Conservation (phyloP, 2,329 filamentous ascomycete species). For the Aureobasidium sp. region DNA sequence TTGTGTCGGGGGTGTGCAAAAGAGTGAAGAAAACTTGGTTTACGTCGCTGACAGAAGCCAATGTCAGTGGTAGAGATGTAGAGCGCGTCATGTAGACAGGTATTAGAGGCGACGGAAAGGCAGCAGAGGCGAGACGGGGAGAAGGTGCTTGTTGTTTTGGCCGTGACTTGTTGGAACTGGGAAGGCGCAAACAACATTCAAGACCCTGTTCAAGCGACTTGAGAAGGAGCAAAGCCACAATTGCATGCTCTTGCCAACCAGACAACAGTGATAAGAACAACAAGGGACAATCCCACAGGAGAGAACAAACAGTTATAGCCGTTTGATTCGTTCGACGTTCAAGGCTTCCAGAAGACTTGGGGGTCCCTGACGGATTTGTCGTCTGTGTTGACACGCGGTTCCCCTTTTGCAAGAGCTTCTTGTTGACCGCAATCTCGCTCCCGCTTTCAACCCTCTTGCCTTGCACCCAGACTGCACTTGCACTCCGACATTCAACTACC, state of each 20-base stretch:
- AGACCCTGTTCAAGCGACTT: constrained; percentile 2
- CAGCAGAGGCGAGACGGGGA: not conserved
- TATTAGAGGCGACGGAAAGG: not conserved
- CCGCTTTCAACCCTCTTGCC: not conserved
- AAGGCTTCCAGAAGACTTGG: constrained; percentile 1
- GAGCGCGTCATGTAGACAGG: not conserved
- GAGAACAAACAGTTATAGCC: not conserved
- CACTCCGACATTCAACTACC: not conserved
- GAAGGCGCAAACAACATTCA: not conserved
- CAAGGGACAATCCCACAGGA: too few species aligned
- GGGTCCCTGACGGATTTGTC: not conserved
- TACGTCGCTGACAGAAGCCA: not conserved
- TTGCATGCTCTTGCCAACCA: not conserved
- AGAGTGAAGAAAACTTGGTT: not conserved
- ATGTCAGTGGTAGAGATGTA: not conserved
- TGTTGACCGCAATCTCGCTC: constrained; percentile 15
- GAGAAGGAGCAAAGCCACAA: not conserved
- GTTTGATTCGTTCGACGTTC: not conserved
- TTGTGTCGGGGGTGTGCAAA: not conserved
- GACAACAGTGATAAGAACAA: too few species aligned
- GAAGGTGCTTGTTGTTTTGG: not conserved
- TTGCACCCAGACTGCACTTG: not conserved
- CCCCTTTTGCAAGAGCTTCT: constrained; percentile 9
- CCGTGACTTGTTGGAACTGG: not conserved
- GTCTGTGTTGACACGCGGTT: constrained; percentile 11